Evolutionary conservation across 2,329 filamentous ascomycete species (phyloP), one percentile per base, ranked within the genome.

Genomic region (Didymella arachidicola): DNA sequence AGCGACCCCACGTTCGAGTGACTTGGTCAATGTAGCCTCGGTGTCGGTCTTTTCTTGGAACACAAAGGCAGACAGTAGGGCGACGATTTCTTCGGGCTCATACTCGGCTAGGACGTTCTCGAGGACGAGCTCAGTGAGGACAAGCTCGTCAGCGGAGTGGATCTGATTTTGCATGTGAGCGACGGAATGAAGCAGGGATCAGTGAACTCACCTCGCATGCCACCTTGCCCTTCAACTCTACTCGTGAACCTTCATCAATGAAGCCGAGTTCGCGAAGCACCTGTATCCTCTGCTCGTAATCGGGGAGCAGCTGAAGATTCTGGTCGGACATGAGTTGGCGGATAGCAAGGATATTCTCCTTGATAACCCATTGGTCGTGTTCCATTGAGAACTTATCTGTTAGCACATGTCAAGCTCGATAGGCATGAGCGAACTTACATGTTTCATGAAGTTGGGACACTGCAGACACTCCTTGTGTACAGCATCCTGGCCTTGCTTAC

Each of bases 151-250:
- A 18, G 93, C 93, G 0, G 94, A 97, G 78, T 98, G 95, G 60
- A 99, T 94, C 80, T 85, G 65, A 61, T 29, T 39, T 41, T 36
- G 44, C 34, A 32, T 49, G 58, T 38, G 29, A 46, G 49, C 30
- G 39, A 41, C 32, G 7, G 22, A 25, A 18, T 29, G 41, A 22
- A 3, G 14, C n/a, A 43, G 12, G 27, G n/a, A 32, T 27, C 32
- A 39, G 44, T 34, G 18, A 32, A 51, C 75, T 64, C 74, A 84
- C 83, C 78, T 99, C 95, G 79, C 95, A 99, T 4, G 95, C 95
- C 22, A 99, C 95, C 77, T 98, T 98, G 77, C 95, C 95, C 79
- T 99, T 99, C 63, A 99, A 86, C 79, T 96, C 91, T 38, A 99
- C 96, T 22, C 94, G 89, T 4, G 89, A 89, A 43, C 89, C 87